phyloP scores from a whole-genome alignment of 768 basidiomycete genomes.

The Hygrocybe punicea region DNA sequence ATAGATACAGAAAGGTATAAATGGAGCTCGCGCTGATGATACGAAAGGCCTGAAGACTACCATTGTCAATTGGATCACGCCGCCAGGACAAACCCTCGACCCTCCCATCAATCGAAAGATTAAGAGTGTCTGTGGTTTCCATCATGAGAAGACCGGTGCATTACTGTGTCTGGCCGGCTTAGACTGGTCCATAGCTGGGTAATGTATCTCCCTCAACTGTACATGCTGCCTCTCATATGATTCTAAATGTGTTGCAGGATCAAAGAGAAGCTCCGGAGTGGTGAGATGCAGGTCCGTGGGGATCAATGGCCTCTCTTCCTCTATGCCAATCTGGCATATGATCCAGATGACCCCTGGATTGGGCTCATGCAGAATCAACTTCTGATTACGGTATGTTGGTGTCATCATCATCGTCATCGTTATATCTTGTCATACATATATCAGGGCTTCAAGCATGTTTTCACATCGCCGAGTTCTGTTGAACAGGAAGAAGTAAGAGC shows the following conservation, averaged over 20 bases:
- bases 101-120: slow-evolving; percentile 12
- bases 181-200: slow-evolving; percentile 20
- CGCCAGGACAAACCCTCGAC: slow-evolving; percentile 7
- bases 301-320: not conserved
- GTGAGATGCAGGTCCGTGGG: slow-evolving; percentile 9
- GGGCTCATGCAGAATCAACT: slow-evolving; percentile 8
- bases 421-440: not conserved
- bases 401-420: slow-evolving; percentile 1
- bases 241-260: not conserved
- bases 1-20: slow-evolving; percentile 11
- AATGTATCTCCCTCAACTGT: not conserved
- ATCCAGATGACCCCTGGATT: slow-evolving; percentile 15
- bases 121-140: slow-evolving; percentile 14
- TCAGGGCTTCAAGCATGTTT: not conserved
- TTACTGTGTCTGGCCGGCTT: slow-evolving; percentile 22
- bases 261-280: slow-evolving; percentile 9
- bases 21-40: slow-evolving; percentile 5
- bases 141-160: slow-evolving; percentile 17
- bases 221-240: not conserved
- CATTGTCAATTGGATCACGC: slow-evolving; percentile 18
- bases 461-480: not conserved
- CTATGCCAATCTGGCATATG: slow-evolving; percentile 15
- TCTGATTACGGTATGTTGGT: not conserved
- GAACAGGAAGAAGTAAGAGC: slow-evolving; percentile 1
- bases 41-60: slow-evolving; percentile 1